Evolutionary conservation across 345 rosid genomes (phyloP).

Genomic region (Ricinus communis): DNA sequence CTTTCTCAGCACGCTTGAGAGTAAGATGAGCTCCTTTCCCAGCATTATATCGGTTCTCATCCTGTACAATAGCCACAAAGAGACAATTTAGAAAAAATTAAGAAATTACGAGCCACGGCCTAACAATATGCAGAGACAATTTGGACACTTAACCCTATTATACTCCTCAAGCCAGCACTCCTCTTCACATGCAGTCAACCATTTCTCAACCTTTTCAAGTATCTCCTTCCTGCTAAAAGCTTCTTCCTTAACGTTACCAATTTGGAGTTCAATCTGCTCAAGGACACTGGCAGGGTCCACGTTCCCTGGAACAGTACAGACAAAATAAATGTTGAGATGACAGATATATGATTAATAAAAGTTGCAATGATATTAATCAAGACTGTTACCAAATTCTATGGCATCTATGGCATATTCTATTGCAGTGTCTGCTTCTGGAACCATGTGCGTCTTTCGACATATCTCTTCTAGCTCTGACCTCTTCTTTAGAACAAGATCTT

Average conservation of each 20-base stretch:
- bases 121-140: not conserved
- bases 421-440: slow-evolving; percentile 61
- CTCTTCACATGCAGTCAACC: slow-evolving; percentile 92
- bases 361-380: not conserved
- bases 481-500: slow-evolving; percentile 93
- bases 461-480: slow-evolving; percentile 82
- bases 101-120: not conserved
- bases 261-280: slow-evolving; percentile 81
- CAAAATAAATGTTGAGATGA: not conserved
- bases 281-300: slow-evolving; percentile 64
- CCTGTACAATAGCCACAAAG: slow-evolving; percentile 49
- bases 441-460: slow-evolving; percentile 84
- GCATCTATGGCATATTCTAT: slow-evolving; percentile 67
- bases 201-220: slow-evolving; percentile 93
- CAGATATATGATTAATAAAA: not conserved
- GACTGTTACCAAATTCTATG: slow-evolving; percentile 69
- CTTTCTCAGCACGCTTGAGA: slow-evolving; percentile 97
- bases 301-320: slow-evolving; percentile 42
- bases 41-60: slow-evolving; percentile 93
- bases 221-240: slow-evolving; percentile 86
- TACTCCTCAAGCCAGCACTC: slow-evolving; percentile 99
- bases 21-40: slow-evolving; percentile 97
- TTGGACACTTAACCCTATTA: slow-evolving; percentile 62
- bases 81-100: slow-evolving; percentile 18
- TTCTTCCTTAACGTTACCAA: slow-evolving; percentile 83